Evolutionary conservation across 148 eudicot genomes (phyloP).

Genomic region (Camellia japonica): DNA sequence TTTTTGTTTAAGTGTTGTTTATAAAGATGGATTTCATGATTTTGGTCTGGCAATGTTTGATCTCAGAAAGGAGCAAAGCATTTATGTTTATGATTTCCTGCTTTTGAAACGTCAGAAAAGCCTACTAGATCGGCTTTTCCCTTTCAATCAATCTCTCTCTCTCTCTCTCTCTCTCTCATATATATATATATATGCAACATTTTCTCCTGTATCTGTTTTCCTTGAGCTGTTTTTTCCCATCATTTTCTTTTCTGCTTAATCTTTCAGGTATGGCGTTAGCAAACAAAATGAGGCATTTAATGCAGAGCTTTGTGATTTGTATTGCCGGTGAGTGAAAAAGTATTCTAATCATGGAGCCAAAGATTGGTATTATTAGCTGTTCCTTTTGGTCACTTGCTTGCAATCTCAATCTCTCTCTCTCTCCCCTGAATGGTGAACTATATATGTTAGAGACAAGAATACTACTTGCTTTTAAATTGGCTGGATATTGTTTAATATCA

Average conservation of each 20-base stretch:
- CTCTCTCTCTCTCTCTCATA: background rate
- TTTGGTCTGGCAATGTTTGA: no score
- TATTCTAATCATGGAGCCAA: slow-evolving; percentile 1
- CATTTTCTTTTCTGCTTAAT: background rate
- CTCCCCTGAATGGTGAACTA: background rate
- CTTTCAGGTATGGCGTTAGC: slow-evolving; percentile 80
- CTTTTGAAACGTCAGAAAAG: background rate
- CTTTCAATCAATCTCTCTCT: background rate
- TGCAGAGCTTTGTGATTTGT: slow-evolving; percentile 80
- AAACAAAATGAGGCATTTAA: slow-evolving; percentile 77
- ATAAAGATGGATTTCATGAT: background rate
- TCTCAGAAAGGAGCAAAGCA: background rate
- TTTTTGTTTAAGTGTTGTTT: background rate
- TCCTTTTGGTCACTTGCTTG: background rate
- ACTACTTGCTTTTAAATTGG: background rate
- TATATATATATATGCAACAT: no score
- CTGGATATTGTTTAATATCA: background rate
- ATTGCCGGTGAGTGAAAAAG: slow-evolving; percentile 54
- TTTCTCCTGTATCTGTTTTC: background rate
- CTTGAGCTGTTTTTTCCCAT: background rate
- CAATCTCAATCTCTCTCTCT: background rate
- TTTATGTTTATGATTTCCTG: background rate
- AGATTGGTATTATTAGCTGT: background rate
- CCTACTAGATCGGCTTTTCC: background rate
- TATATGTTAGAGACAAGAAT: background rate